A percentile compares a stretch with the other conserved stretches of the same genome.
These are phyloP conservation scores for Peronospora destructor DNA, from an alignment of 352 stramenopile genomes.

Conservation along the genomic window DNA sequence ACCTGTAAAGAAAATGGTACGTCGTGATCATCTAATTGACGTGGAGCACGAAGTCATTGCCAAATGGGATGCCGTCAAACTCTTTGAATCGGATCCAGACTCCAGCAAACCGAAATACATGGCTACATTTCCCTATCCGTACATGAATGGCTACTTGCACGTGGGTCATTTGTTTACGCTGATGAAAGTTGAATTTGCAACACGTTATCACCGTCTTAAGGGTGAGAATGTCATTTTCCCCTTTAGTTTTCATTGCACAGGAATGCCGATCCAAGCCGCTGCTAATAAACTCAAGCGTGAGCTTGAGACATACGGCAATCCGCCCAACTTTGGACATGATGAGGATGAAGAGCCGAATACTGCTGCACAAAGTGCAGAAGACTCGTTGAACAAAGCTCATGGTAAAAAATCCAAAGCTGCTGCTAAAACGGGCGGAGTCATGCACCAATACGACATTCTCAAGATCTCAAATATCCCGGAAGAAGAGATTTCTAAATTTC, in stretches of 20 bases:
- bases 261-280: constrained; percentile 99
- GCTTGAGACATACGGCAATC: constrained; percentile 90
- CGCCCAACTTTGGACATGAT: constrained; percentile 83
- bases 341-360: constrained; percentile 7
- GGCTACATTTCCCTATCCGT: constrained; percentile 99
- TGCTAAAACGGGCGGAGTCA: constrained; percentile 94
- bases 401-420: constrained; percentile 98
- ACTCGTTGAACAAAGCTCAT: constrained; percentile 81
- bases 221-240: constrained; percentile 99
- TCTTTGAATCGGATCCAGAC: constrained; percentile 87
- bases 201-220: constrained; percentile 92
- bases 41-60: constrained; percentile 90
- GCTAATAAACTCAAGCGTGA: constrained; percentile 99
- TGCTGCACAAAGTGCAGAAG: constrained; percentile 64
- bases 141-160: constrained; percentile 99
- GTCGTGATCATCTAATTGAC: constrained; percentile 85
- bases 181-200: constrained; percentile 95
- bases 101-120: constrained; percentile 93
- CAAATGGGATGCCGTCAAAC: constrained; percentile 82
- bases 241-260: constrained; percentile 99
- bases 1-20: constrained; percentile 70
- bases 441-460: constrained; percentile 98
- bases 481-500: constrained; percentile 96
- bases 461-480: constrained; percentile 87
- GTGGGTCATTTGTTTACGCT: constrained; percentile 97